Evolutionary conservation across 495 filamentous ascomycete genomes (phyloP).

Genomic region (Aspergillus sparsus): DNA sequence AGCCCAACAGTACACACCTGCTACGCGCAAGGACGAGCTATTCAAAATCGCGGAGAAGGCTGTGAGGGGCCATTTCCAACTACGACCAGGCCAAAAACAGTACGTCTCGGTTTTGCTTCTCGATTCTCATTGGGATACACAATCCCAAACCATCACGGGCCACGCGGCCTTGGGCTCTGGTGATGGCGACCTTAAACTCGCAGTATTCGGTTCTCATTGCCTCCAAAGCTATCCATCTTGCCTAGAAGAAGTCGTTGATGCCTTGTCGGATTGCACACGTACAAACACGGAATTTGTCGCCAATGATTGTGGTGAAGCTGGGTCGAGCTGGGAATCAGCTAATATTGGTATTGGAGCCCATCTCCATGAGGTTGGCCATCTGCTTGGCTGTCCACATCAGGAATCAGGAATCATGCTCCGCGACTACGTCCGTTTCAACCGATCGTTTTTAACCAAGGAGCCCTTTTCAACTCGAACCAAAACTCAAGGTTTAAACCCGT

Average conservation of each 20-base stretch:
- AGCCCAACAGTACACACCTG: constrained; percentile 76
- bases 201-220: constrained; percentile 86
- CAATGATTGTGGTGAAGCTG: constrained; percentile 81
- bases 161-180: constrained; percentile 79
- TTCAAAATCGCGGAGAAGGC: constrained; percentile 76
- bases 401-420: constrained; percentile 85
- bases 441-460: constrained; percentile 77
- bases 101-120: constrained; percentile 83
- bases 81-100: constrained; percentile 71
- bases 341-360: constrained; percentile 92
- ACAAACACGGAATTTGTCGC: constrained; percentile 79
- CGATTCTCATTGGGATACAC: constrained; percentile 84
- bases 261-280: constrained; percentile 83
- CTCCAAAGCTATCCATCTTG: constrained; percentile 83
- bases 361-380: constrained; percentile 82
- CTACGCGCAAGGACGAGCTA: constrained; percentile 66
- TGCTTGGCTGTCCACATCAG: constrained; percentile 85
- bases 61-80: constrained; percentile 71
- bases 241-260: constrained; percentile 82
- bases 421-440: constrained; percentile 79
- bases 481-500: constrained; percentile 70
- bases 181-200: constrained; percentile 71
- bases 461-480: constrained; percentile 82
- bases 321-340: constrained; percentile 88
- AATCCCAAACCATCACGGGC: constrained; percentile 65